These are phyloP conservation scores for Dimocarpus longan DNA, from an alignment of 345 rosid genomes.

Conservation along the genomic window DNA sequence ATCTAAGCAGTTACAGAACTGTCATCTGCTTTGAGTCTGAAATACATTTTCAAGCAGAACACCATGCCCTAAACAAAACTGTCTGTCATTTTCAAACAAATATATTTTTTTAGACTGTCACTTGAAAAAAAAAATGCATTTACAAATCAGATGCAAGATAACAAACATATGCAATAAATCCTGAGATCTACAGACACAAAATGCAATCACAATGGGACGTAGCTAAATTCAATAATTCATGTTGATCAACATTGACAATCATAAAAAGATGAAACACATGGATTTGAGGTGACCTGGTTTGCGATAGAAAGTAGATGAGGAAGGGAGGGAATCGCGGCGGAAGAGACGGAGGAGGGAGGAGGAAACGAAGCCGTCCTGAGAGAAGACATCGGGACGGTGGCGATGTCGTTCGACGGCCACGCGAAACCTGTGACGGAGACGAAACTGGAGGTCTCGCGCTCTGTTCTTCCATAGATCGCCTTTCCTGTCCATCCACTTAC, in stretches of 20 bases:
- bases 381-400: constrained; percentile 39
- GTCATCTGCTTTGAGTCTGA: background rate
- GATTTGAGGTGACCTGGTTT: constrained; percentile 54
- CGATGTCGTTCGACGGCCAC: constrained; percentile 67
- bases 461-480: constrained; percentile 85
- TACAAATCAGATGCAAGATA: background rate
- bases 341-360: constrained; percentile 60
- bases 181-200: background rate
- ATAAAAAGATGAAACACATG: background rate
- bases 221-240: background rate
- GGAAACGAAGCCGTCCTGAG: constrained; percentile 59
- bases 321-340: constrained; percentile 78
- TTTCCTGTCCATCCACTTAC: constrained; percentile 51
- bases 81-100: background rate
- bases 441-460: constrained; percentile 62
- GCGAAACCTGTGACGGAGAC: constrained; percentile 72
- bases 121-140: background rate
- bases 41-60: background rate
- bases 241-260: background rate
- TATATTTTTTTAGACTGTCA: background rate
- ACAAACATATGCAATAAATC: background rate
- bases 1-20: background rate
- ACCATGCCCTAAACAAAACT: background rate
- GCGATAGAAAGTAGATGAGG: constrained; percentile 72
- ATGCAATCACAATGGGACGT: background rate